phyloP scores from a whole-genome alignment of 2,329 filamentous ascomycete species.

The Neofusicoccum umdonicola region DNA sequence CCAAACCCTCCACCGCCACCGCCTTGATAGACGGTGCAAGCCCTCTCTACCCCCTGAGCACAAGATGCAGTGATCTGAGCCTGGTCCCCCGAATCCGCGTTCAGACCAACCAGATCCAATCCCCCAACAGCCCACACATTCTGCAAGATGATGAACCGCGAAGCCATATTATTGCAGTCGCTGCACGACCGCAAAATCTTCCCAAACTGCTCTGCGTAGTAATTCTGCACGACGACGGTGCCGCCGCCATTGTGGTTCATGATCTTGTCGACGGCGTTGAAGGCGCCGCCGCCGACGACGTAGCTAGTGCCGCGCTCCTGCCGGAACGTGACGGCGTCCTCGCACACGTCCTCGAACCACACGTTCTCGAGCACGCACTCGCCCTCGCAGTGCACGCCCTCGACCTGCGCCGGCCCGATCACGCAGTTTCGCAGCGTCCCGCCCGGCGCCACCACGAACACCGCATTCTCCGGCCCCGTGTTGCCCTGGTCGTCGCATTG shows the following conservation, averaged over 20 bases:
- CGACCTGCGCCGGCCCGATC: too few species aligned
- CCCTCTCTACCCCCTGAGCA: neutral
- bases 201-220: neutral
- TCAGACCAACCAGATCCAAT: neutral
- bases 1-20: neutral
- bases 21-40: neutral
- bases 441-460: too few species aligned
- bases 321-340: slow-evolving; percentile 23
- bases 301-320: neutral
- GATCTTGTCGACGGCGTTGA: slow-evolving; percentile 29
- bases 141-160: neutral
- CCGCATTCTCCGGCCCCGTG: slow-evolving; percentile 24
- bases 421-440: too few species aligned
- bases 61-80: neutral
- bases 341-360: slow-evolving; percentile 35
- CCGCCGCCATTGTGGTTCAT: neutral
- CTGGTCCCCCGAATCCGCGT: neutral
- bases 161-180: neutral
- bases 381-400: slow-evolving; percentile 38
- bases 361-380: slow-evolving; percentile 43
- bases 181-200: neutral
- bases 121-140: neutral
- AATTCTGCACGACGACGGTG: neutral
- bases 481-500: neutral
- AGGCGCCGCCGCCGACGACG: slow-evolving; percentile 29